Evolutionary conservation across 202 grass and related monocot species (phyloP), one percentile per base, ranked within the genome.

Genomic region (Musa balbisiana): DNA sequence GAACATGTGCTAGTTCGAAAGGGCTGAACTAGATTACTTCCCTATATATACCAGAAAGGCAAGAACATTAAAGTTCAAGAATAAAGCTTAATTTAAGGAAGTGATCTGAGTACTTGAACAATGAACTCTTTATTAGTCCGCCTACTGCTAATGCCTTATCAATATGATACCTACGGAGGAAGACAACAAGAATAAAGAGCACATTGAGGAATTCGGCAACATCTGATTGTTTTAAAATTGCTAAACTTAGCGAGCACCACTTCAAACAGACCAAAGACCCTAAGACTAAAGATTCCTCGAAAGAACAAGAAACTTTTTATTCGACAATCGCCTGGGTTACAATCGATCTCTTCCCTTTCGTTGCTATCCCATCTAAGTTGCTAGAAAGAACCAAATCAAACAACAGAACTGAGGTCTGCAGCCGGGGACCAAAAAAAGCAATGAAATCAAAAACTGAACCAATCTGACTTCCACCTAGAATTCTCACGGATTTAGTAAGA

Each of bases 111-210:
- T 65, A 65, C 23, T 13, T 14, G 21, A 26, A 65, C 10, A 65
- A 13, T 9, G 1, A 27, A 65, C 11, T 26, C 11, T 65, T 65
- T 65, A 20, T 65, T 11, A 26, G 21, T 65, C 2, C 20, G n/a
- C 63, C 23, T 14, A 13, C 63, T 65, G 12, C 21, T 26, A 26
- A 25, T 65, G n/a, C 62, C 62, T 13, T 26, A 13, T 25, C 21
- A 65, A 65, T 23, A 65, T 65, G 23, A 23, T 26, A 65, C 63
- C 63, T 65, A 65, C 56, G n/a, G 63, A 65, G 23, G 22, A 65
- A 65, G 63, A 27, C 2, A 25, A 15, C 26, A 65, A 65, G 22
- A 11, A 65, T 65, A 10, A 26, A 26, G 63, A 65, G 24, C 22
- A 1, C 63, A 26, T 12, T 11, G 0, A 65, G 24, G 13, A 20